Evolutionary conservation across 768 basidiomycete species (phyloP), one percentile per base, ranked within the genome.

Genomic region (Lactifluus volemus): DNA sequence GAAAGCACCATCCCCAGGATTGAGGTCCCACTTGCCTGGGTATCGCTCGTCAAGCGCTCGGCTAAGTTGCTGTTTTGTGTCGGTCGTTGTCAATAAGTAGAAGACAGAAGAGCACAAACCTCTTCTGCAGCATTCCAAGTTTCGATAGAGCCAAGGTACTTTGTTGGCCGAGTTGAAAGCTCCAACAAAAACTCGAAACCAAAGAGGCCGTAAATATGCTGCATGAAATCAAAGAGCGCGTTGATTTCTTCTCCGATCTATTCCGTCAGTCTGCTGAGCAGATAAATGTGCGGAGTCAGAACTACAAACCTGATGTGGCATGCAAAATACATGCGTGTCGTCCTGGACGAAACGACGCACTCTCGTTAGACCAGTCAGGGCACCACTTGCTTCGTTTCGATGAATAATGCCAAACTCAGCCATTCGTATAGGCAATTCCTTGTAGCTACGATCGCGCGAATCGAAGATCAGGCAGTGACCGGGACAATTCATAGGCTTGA

Each of bases 401-500:
- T 98, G 97, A 55, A 98, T 80, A 66, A 98, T 92, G 66, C 97
- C 97, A 69, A 99, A 99, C 71, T 99, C 97, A 5, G 96, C 96
- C 89, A 98, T 93, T 30, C 97, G 86, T 66, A 99, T 86, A 8
- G 97, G 97, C 14, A 98, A 80, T 73, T 99, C 97, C 71, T 86
- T 89, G 77, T 98, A 98, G 63, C 85, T 88, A 64, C 97, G 84
- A 72, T 97, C 95, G 60, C 91, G 81, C 29, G 90, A 88, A 74
- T 93, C 96, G 70, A 98, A 99, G 67, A 99, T 91, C 53, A 98
- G 73, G 73, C 91, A 94, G 72, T 98, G 97, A 5, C 95, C 95
- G 0, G 91, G 97, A 77, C 97, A 98, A 74, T 99, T 99, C 97
- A 99, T 99, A 19, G 97, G 97, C 75, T 98, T 97, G 61, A 98